phyloP scores from a whole-genome alignment of 495 filamentous ascomycete genomes.

The Xylaria venustula region DNA sequence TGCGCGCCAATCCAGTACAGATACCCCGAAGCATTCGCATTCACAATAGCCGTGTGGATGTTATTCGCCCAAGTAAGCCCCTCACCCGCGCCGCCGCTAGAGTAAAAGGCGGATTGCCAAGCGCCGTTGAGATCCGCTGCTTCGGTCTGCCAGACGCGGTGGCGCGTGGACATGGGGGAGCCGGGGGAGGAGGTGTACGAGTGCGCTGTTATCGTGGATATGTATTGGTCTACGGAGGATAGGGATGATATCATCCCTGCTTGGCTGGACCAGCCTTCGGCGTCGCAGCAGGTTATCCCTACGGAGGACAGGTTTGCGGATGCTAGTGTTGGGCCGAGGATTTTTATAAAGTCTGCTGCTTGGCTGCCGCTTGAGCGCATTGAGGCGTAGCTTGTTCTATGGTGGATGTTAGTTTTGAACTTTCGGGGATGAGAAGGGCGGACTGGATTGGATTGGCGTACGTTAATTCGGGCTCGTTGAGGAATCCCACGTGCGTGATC shows the following conservation, averaged over 20 bases:
- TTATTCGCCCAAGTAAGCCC: constrained; percentile 53
- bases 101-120: constrained; percentile 45
- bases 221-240: constrained; percentile 35
- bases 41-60: constrained; percentile 44
- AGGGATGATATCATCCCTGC: constrained; percentile 42
- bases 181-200: constrained; percentile 41
- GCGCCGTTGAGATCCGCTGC: constrained; percentile 46
- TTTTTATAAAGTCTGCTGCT: constrained; percentile 52
- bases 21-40: constrained; percentile 45
- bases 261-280: constrained; percentile 45
- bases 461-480: constrained; percentile 49
- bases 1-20: constrained; percentile 56
- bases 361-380: constrained; percentile 47
- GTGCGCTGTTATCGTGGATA: constrained; percentile 48
- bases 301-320: constrained; percentile 35
- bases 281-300: constrained; percentile 52
- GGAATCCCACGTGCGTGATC: constrained; percentile 50
- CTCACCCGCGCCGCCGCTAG: constrained; percentile 41
- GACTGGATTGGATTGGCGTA: constrained; percentile 14
- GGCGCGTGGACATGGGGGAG: constrained; percentile 38
- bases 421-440: too few species aligned
- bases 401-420: background rate
- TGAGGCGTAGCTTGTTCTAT: constrained; percentile 41
- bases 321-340: constrained; percentile 46
- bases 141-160: constrained; percentile 52